These are phyloP conservation scores for Biscogniauxia marginata DNA, from an alignment of 2,329 filamentous ascomycete species.

Conservation along the genomic window DNA sequence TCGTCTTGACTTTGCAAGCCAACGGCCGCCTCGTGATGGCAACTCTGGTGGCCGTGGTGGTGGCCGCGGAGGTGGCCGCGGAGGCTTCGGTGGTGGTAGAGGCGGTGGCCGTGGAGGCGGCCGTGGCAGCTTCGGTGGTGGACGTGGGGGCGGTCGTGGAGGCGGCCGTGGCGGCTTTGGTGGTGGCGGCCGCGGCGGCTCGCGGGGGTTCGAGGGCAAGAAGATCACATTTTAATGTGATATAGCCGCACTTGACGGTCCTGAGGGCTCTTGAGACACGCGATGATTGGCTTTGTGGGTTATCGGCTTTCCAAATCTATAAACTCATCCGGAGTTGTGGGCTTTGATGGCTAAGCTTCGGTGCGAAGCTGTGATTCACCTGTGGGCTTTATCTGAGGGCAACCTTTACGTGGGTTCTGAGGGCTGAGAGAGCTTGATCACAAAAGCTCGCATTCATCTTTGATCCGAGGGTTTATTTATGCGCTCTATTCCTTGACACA, in stretches of 20 bases:
- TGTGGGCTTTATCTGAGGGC: conserved; percentile 49
- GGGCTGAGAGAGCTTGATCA: conserved; percentile 24
- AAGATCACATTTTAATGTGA: conserved; percentile 63
- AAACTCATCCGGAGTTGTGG: conserved; percentile 43
- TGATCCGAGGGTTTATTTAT: conserved; percentile 12
- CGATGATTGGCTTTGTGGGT: conserved; percentile 55
- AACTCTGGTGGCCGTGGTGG: conserved; percentile 51
- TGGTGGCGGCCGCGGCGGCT: conserved; percentile 42
- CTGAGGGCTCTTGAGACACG: conserved; percentile 47
- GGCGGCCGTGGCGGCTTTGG: conserved; percentile 40
- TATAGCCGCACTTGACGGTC: conserved; percentile 39
- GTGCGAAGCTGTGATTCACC: conserved; percentile 49
- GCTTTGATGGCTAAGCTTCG: conserved; percentile 52
- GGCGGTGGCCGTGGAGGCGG: conserved; percentile 52
- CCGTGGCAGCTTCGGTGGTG: conserved; percentile 50
- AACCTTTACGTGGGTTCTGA: conserved; percentile 33
- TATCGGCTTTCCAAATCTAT: conserved; percentile 52
- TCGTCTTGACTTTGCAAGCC: conserved; percentile 78
- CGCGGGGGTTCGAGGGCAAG: conserved; percentile 68
- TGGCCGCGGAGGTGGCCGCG: conserved; percentile 50
- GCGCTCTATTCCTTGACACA: conserved; percentile 7
- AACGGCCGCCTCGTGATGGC: conserved; percentile 60
- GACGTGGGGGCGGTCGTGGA: conserved; percentile 46
- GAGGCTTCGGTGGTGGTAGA: conserved; percentile 47
- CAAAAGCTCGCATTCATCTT: conserved; percentile 11